Conservation (phyloP, 495 filamentous ascomycete genomes). For the Cercophora newfieldiana region DNA sequence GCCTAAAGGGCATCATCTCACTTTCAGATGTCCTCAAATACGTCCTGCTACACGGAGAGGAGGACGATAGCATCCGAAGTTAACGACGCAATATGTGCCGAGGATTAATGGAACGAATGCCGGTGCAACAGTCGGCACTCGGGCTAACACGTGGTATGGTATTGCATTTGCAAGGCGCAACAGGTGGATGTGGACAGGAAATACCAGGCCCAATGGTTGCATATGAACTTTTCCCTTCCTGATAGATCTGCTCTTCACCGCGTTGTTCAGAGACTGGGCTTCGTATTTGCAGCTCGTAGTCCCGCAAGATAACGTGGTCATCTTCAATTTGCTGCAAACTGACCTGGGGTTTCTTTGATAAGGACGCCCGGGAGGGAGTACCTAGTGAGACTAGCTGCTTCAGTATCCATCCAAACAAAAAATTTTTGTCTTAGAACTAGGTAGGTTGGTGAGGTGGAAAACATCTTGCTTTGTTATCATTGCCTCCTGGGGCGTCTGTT, state of each 20-base stretch:
- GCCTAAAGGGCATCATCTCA: slow-evolving; percentile 85
- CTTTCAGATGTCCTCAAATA: slow-evolving; percentile 97
- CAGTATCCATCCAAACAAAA: too few relatives aligned
- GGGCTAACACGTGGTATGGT: slow-evolving; percentile 12
- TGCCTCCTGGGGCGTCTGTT: too few relatives aligned
- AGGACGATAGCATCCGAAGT: slow-evolving; percentile 50
- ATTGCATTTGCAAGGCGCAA: slow-evolving; percentile 37
- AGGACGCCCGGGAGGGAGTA: too few relatives aligned
- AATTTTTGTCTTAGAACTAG: too few relatives aligned
- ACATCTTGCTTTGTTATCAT: too few relatives aligned
- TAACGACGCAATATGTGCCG: not conserved
- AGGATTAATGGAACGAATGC: not conserved
- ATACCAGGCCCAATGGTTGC: slow-evolving; percentile 37
- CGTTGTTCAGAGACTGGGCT: slow-evolving; percentile 1
- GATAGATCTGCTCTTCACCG: slow-evolving; percentile 28
- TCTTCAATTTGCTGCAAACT: not conserved
- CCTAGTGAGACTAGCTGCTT: too few relatives aligned
- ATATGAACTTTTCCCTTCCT: slow-evolving; percentile 25
- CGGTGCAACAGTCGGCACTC: slow-evolving; percentile 9
- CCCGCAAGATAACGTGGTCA: not conserved
- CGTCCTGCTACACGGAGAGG: slow-evolving; percentile 83
- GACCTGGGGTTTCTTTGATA: too few relatives aligned
- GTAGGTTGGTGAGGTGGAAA: too few relatives aligned
- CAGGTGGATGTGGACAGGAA: slow-evolving; percentile 30
- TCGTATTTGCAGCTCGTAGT: not conserved